Percentiles rank a stretch among this genome's conserved stretches.
Evolutionary conservation across 805 yeast species (phyloP).

Genomic region (Hanseniaspora taiwanica): DNA sequence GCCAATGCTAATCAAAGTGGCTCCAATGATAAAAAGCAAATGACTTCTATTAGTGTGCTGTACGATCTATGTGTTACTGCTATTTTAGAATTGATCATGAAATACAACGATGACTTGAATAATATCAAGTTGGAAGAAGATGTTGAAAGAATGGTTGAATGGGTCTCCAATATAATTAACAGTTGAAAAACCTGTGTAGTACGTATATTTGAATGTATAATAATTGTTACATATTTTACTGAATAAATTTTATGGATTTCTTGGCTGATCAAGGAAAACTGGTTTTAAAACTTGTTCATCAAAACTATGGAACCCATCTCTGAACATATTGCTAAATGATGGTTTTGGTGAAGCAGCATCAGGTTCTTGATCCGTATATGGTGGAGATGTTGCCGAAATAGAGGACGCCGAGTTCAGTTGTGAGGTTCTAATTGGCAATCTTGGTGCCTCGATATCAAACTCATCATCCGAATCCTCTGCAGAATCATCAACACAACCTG

Average conservation of each 20-base stretch:
- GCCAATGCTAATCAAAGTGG: constrained; percentile 8
- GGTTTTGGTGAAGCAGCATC: neutral
- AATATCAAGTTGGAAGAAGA: constrained; percentile 51
- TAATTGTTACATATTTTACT: neutral
- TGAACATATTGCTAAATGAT: constrained; percentile 6
- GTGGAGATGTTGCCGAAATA: neutral
- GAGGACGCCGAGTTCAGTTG: neutral
- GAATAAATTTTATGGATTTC: neutral
- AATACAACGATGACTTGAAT: constrained; percentile 48
- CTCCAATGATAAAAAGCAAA: constrained; percentile 10
- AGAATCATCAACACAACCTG: constrained; percentile 74
- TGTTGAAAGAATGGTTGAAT: constrained; percentile 54
- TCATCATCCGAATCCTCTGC: constrained; percentile 78
- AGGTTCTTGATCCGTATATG: constrained; percentile 10
- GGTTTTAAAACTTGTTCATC: constrained; percentile 93
- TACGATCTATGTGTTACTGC: constrained; percentile 54
- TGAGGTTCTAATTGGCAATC: constrained; percentile 2
- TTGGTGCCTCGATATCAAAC: constrained; percentile 77
- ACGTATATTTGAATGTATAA: neutral
- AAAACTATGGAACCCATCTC: constrained; percentile 50
- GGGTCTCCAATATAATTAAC: constrained; percentile 45
- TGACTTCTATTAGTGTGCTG: constrained; percentile 37
- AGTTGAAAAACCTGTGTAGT: neutral
- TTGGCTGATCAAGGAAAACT: constrained; percentile 53
- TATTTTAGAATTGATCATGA: constrained; percentile 50